Evolutionary conservation across 2,329 filamentous ascomycete genomes (phyloP), one percentile per base, ranked within the genome.

Genomic region (Clonostachys solani): DNA sequence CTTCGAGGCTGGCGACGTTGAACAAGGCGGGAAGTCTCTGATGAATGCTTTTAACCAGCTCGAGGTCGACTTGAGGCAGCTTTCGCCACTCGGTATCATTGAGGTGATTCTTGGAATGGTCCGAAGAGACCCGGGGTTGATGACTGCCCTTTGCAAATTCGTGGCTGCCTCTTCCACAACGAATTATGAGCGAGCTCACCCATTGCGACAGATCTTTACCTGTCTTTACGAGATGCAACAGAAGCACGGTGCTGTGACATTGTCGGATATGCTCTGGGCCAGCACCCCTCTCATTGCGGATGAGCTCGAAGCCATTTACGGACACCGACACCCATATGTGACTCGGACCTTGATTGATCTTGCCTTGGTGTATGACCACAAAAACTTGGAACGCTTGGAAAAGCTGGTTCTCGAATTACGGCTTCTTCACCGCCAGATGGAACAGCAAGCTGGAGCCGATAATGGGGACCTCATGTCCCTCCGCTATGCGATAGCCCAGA

Each of bases 131-230:
- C 62, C 66, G 13, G 69, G 68, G 16, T 64, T 73, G 63, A 68
- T 72, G 60, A 69, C 68, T n/a, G 68, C 70, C 2, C 57, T 73
- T 13, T 73, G 66, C 57, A 72, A 73, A 47, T 73, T 72, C 49
- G 53, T 73, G 33, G 67, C 68, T 3, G 69, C 69, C 12, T 73
- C 69, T 48, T 67, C 70, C 41, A 60, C 67, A 6, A 73, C 68
- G 2, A 69, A 72, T 52, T 60, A 70, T 29, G 70, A 73, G 46
- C 63, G 68, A 34, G 59, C 66, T 5, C 69, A 73, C 49, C 70
- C 70, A 2, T 57, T 73, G 16, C 66, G 70, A 8, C 66, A 66
- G 46, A 71, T 72, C 4, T 72, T 73, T 47, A 62, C 60, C 13
- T 67, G 67, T 38, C 48, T 73, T 19, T 73, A 73, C 52, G 68